These are phyloP conservation scores for Calonectria pseudoreteaudii DNA, from an alignment of 2,329 filamentous ascomycete species.

Conservation along the genomic window DNA sequence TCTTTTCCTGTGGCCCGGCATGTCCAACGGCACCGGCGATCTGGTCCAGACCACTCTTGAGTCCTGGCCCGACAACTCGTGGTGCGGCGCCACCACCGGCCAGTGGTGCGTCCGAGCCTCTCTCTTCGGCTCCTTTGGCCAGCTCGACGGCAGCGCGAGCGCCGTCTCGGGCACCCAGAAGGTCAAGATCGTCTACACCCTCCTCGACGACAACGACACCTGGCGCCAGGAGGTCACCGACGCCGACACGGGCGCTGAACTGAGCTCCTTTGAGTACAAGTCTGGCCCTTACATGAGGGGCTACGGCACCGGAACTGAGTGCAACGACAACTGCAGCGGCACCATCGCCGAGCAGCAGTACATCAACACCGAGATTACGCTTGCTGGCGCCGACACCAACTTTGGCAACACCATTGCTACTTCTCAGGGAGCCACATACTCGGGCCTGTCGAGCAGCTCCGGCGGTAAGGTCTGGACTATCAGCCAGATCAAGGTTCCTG, in stretches of 20 bases:
- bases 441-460: slow-evolving; percentile 20
- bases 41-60: slow-evolving; percentile 36
- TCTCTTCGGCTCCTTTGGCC: slow-evolving; percentile 34
- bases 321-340: slow-evolving; percentile 28
- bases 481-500: slow-evolving; percentile 30
- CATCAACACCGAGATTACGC: slow-evolving; percentile 34
- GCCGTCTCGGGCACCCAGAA: slow-evolving; percentile 32
- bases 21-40: slow-evolving; percentile 37
- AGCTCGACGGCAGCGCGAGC: slow-evolving; percentile 28
- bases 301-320: slow-evolving; percentile 38
- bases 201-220: slow-evolving; percentile 35
- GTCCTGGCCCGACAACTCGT: slow-evolving; percentile 36
- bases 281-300: slow-evolving; percentile 35
- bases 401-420: slow-evolving; percentile 32
- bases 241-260: slow-evolving; percentile 28
- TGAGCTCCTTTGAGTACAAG: slow-evolving; percentile 32
- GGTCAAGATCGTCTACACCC: slow-evolving; percentile 35
- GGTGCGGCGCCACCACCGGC: slow-evolving; percentile 32
- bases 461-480: slow-evolving; percentile 35
- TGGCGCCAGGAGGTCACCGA: slow-evolving; percentile 35
- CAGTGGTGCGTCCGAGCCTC: slow-evolving; percentile 37
- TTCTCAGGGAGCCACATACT: slow-evolving; percentile 32
- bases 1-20: slow-evolving; percentile 35
- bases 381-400: slow-evolving; percentile 27
- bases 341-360: slow-evolving; percentile 33